Conservation (phyloP, 2,329 filamentous ascomycete genomes). For the Calonectria pseudoreteaudii region DNA sequence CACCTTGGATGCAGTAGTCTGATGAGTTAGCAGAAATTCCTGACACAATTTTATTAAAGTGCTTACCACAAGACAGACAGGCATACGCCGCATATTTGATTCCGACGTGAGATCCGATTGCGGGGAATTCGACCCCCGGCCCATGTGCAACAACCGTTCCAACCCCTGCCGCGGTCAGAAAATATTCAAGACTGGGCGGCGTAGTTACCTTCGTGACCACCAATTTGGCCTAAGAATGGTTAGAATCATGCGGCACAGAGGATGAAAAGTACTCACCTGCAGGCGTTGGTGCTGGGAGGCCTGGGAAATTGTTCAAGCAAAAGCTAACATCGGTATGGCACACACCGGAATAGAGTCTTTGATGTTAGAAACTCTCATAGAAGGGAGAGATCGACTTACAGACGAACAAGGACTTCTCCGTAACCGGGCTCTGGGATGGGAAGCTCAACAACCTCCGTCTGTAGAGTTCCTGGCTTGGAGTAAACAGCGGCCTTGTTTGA, state of each 20-base stretch:
- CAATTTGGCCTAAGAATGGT: slow-evolving; percentile 16
- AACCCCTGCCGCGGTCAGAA: background rate
- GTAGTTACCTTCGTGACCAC: slow-evolving; percentile 21
- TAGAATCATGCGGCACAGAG: background rate
- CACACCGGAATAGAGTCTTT: slow-evolving; percentile 21
- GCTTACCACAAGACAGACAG: slow-evolving; percentile 22
- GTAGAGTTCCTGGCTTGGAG: slow-evolving; percentile 6
- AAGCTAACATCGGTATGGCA: slow-evolving; percentile 24
- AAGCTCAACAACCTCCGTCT: slow-evolving; percentile 15
- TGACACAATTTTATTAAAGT: background rate
- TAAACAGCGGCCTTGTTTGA: slow-evolving; percentile 12
- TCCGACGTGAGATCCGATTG: slow-evolving; percentile 16
- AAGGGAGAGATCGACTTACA: background rate
- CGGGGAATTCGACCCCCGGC: slow-evolving; percentile 2
- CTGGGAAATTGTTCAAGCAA: slow-evolving; percentile 15
- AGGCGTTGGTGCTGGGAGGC: slow-evolving; percentile 12
- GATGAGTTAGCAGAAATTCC: background rate
- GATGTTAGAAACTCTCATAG: background rate
- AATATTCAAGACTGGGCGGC: background rate
- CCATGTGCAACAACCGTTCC: slow-evolving; percentile 14
- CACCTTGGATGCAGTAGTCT: slow-evolving; percentile 23
- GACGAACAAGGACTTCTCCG: slow-evolving; percentile 18
- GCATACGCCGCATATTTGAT: slow-evolving; percentile 20
- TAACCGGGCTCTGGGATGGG: slow-evolving; percentile 13
- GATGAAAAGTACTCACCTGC: background rate